These are phyloP conservation scores for Elongisporangium anandrum DNA, from an alignment of 352 stramenopile species.

Conservation along the genomic window DNA sequence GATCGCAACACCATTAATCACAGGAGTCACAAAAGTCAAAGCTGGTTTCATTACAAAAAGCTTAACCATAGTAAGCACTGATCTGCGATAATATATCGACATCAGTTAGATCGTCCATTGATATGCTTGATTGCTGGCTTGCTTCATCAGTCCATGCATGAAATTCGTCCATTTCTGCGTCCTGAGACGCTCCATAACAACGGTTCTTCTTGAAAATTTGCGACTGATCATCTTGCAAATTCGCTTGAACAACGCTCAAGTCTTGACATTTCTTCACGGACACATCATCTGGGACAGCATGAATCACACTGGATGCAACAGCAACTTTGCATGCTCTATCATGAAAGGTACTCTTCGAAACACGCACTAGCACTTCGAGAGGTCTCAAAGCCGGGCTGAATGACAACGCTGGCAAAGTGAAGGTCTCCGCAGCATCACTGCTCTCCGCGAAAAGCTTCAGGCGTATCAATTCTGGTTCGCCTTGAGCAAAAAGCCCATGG, in stretches of 20 bases:
- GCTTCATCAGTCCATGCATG: not conserved
- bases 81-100: constrained; percentile 48
- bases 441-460: constrained; percentile 3
- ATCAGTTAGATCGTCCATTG: constrained; percentile 52
- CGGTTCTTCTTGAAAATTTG: not conserved
- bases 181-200: not conserved
- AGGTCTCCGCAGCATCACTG: constrained; percentile 3
- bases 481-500: constrained; percentile 18
- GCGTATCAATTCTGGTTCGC: constrained; percentile 11
- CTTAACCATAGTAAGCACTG: constrained; percentile 25
- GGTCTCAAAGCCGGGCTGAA: constrained; percentile 40
- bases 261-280: too few relatives aligned
- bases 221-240: not conserved
- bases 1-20: too few relatives aligned
- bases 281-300: not conserved
- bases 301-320: constrained; percentile 19
- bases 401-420: constrained; percentile 24
- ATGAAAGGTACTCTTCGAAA: constrained; percentile 11
- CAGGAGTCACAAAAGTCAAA: too few relatives aligned
- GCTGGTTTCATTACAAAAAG: too few relatives aligned
- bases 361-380: constrained; percentile 47
- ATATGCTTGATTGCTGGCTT: constrained; percentile 33
- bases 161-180: constrained; percentile 6
- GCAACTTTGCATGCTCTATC: constrained; percentile 27
- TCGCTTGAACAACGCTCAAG: too few relatives aligned